Evolutionary conservation across 768 basidiomycete species (phyloP).

Genomic region (Royoungia palumana): DNA sequence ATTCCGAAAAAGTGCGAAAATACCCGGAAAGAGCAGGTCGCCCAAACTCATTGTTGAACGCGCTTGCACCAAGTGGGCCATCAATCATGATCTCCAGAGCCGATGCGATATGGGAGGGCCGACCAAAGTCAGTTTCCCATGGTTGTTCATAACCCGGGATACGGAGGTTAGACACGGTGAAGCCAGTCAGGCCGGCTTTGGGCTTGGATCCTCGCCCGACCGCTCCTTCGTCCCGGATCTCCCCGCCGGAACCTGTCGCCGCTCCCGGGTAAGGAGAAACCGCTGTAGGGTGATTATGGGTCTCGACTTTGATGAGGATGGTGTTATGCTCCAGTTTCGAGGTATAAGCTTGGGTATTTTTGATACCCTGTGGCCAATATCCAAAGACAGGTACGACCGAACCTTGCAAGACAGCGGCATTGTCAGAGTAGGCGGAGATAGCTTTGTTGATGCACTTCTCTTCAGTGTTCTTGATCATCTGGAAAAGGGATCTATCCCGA

Average conservation of each 20-base stretch:
- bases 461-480: constrained; percentile 98
- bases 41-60: constrained; percentile 99
- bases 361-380: constrained; percentile 34
- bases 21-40: constrained; percentile 90
- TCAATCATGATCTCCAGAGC: constrained; percentile 97
- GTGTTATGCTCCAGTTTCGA: constrained; percentile 68
- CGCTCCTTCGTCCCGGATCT: constrained; percentile 97
- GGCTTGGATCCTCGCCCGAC: constrained; percentile 94
- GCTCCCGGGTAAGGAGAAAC: constrained; percentile 99
- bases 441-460: constrained; percentile 70
- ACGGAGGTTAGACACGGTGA: constrained; percentile 89
- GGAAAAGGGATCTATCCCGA: constrained; percentile 76
- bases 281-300: constrained; percentile 98
- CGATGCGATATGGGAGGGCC: constrained; percentile 86
- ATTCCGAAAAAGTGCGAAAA: constrained; percentile 91
- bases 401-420: constrained; percentile 91
- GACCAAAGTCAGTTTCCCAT: constrained; percentile 95
- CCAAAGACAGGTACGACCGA: constrained; percentile 67
- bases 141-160: constrained; percentile 90
- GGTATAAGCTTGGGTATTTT: constrained; percentile 46
- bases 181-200: constrained; percentile 92
- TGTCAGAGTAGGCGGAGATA: constrained; percentile 96
- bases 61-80: constrained; percentile 89
- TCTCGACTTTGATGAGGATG: constrained; percentile 96
- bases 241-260: constrained; percentile 96